Evolutionary conservation across 768 basidiomycete genomes (phyloP), one percentile per base, ranked within the genome.

Genomic region (Zangia roseola): DNA sequence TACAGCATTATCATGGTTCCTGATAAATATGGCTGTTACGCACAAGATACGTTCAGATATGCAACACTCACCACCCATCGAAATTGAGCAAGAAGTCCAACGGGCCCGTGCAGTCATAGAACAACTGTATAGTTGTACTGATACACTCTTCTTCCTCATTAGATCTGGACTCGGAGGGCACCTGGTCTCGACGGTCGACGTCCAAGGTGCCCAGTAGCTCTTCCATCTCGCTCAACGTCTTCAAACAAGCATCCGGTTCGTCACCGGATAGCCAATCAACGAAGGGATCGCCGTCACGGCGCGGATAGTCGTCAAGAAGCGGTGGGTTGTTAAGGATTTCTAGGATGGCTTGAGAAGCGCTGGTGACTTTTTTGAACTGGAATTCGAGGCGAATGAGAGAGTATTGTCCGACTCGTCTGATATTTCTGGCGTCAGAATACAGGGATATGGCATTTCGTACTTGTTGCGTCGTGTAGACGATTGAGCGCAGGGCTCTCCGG

Each of bases 211-310:
- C 5, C 16, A 55, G 42, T 2, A 45, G 12, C 6, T 10, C 34
- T 20, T 33, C 17, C 39, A 55, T 54, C 38, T 31, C 20, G 40
- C 12, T 9, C 31, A 53, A 31, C 0, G 45, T 19, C 5, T 21
- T n/a, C 26, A 54, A 48, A 36, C 52, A 54, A 3, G 21, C 19
- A 16, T 54, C 33, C 5, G 53, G 45, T 21, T 54, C 52, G 10
- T 17, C 0, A 7, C 33, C 4, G 2, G 43, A 55, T 6, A 55
- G 19, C 54, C 47, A 55, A 26, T 39, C 26, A 3, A 42, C 19
- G 20, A 55, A 43, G n/a, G n/a, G n/a, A n/a, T n/a, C n/a, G 6
- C 44, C 20, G n/a, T 45, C 54, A 26, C 45, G 31, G 2, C 28
- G 19, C 19, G 50, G 42, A 31, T 56, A 43, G 9, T 30, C 30